A percentile compares a stretch with the other conserved stretches of the same genome.
These are phyloP conservation scores for Rhizopogon roseolus DNA, from an alignment of 768 basidiomycete genomes.

Conservation along the genomic window DNA sequence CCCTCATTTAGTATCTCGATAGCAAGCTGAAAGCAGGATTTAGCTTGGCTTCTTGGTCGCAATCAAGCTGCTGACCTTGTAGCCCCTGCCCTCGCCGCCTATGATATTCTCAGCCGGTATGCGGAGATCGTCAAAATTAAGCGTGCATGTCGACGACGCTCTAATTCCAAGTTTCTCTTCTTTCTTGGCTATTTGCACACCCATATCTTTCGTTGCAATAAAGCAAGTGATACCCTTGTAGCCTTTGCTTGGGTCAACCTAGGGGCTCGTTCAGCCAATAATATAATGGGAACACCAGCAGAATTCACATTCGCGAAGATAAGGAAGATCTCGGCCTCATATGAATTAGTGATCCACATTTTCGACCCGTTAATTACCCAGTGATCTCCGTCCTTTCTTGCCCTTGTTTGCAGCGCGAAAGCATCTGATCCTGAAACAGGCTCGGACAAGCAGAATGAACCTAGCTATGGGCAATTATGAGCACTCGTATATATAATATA, in stretches of 20 bases:
- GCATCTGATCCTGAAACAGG: conserved; percentile 93
- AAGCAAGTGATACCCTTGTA: conserved; percentile 99
- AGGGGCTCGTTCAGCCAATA: neutral
- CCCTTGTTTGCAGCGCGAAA: conserved; percentile 92
- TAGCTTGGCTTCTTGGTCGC: neutral
- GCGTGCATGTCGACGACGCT: conserved; percentile 91
- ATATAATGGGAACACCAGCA: neutral
- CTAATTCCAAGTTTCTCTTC: conserved; percentile 97
- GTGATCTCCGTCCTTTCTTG: conserved; percentile 78
- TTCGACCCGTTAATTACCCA: conserved; percentile 96
- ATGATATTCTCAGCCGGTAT: conserved; percentile 84
- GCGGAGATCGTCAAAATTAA: conserved; percentile 92
- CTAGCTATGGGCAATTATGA: conserved; percentile 51
- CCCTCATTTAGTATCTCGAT: conserved; percentile 97
- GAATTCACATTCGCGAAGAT: conserved; percentile 86
- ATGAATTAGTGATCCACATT: conserved; percentile 99
- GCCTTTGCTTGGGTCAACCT: conserved; percentile 86
- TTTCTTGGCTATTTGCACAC: conserved; percentile 95
- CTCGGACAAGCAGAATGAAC: conserved; percentile 94
- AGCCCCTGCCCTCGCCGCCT: conserved; percentile 88
- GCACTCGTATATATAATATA: neutral
- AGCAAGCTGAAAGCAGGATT: conserved; percentile 53
- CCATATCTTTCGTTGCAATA: conserved; percentile 94
- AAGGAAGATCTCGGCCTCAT: conserved; percentile 86
- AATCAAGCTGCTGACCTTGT: conserved; percentile 50